Evolutionary conservation across 2,329 filamentous ascomycete genomes (phyloP).

Genomic region (Lasiodiplodia sp.): DNA sequence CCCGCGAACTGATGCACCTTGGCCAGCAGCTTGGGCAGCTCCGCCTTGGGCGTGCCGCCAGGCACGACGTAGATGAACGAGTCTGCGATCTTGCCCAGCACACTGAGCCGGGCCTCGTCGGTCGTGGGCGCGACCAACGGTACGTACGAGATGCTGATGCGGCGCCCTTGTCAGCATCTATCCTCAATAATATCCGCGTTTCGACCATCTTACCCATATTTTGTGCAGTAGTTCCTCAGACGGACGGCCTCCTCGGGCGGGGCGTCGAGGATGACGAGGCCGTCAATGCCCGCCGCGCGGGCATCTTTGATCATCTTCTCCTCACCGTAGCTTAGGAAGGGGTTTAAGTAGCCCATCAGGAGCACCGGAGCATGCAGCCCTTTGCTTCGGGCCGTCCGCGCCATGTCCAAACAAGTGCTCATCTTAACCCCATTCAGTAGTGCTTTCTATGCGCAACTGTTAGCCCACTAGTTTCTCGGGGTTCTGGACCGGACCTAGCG

Average conservation of each 20-base stretch:
- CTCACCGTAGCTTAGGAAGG: constrained; percentile 90
- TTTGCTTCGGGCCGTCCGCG: constrained; percentile 76
- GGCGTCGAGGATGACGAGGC: constrained; percentile 95
- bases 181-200: not conserved
- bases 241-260: constrained; percentile 93
- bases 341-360: constrained; percentile 99
- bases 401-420: constrained; percentile 78
- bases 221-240: constrained; percentile 84
- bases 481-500: not conserved
- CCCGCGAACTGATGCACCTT: constrained; percentile 92
- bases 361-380: constrained; percentile 84
- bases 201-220: constrained; percentile 67
- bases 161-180: not conserved
- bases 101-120: constrained; percentile 89
- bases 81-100: constrained; percentile 94
- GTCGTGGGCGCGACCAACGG: constrained; percentile 94
- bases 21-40: constrained; percentile 79
- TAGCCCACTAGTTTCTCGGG: constrained; percentile 28
- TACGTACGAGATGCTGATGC: constrained; percentile 81
- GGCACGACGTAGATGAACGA: constrained; percentile 99
- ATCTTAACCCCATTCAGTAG: constrained; percentile 89
- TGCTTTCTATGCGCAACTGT: constrained; percentile 60
- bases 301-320: constrained; percentile 86
- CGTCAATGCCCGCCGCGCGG: constrained; percentile 84
- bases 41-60: constrained; percentile 79